Evolutionary conservation across 2,329 filamentous ascomycete genomes (phyloP).

Genomic region (Fusarium sp.): DNA sequence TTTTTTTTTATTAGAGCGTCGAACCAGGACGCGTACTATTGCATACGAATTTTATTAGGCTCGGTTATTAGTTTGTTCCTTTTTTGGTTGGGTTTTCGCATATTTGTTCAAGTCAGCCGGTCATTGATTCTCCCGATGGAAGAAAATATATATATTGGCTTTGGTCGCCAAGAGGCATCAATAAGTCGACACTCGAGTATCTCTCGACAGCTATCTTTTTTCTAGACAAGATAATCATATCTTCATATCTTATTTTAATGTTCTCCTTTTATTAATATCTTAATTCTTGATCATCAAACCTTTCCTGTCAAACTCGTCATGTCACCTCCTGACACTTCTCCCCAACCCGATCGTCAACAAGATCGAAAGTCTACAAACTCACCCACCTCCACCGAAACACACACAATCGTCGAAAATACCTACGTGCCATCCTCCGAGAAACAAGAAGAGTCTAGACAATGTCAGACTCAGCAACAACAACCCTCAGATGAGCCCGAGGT

Average conservation of each 20-base stretch:
- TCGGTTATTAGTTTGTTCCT: neutral
- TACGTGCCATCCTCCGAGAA: neutral
- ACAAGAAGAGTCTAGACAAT: neutral
- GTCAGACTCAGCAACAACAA: constrained; percentile 1
- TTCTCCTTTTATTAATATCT: neutral
- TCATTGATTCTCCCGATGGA: constrained; percentile 22
- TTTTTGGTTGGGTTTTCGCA: neutral
- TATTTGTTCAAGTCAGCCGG: constrained; percentile 7
- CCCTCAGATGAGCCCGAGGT: constrained; percentile 19
- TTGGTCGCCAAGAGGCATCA: neutral
- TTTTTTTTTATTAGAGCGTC: neutral
- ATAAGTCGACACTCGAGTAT: neutral
- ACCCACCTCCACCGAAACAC: constrained; percentile 32
- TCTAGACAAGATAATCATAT: neutral
- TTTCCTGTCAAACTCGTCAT: constrained; percentile 4
- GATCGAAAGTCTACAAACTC: constrained; percentile 33
- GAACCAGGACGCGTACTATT: constrained; percentile 13
- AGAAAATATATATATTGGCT: constrained; percentile 30
- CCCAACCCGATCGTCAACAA: constrained; percentile 2
- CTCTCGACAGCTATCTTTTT: neutral
- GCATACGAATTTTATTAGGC: constrained; percentile 1
- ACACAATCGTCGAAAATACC: neutral
- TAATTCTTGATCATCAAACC: neutral
- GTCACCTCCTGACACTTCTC: constrained; percentile 9
- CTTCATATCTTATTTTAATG: neutral